Percentiles rank a stretch among this genome's conserved stretches.
Evolutionary conservation across 1,284 basidiomycete genomes (phyloP).

Genomic region (Puccinia brachypodii): DNA sequence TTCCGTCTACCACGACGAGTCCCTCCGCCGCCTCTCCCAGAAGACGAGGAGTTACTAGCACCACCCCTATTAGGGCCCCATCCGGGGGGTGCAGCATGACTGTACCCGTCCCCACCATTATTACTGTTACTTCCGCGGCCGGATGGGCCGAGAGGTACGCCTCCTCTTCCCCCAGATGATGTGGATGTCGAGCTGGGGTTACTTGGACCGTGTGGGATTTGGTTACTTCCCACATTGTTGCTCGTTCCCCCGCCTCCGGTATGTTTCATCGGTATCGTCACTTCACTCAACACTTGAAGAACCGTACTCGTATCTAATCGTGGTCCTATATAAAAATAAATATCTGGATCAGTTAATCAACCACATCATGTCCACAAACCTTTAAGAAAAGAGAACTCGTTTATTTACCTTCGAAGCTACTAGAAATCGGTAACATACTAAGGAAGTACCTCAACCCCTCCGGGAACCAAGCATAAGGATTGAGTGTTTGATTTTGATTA

Average conservation of each 20-base stretch:
- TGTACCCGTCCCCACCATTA: not conserved
- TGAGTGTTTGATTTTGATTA: not conserved
- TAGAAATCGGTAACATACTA: slow-evolving; percentile 69
- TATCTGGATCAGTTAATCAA: not conserved
- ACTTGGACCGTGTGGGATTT: not conserved
- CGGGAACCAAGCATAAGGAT: slow-evolving; percentile 61
- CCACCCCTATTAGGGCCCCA: slow-evolving; percentile 47
- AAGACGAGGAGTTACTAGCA: not conserved
- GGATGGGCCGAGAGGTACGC: not conserved
- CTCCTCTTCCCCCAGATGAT: not conserved
- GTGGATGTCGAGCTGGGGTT: no score
- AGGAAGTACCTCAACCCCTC: slow-evolving; percentile 76
- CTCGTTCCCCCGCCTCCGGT: not conserved
- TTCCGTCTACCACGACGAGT: slow-evolving; percentile 41
- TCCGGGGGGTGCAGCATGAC: slow-evolving; percentile 5
- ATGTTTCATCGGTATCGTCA: slow-evolving; percentile 6
- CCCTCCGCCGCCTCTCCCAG: not conserved
- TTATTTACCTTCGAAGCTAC: slow-evolving; percentile 75
- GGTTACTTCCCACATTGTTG: not conserved
- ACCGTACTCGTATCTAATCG: slow-evolving; percentile 39
- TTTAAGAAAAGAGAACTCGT: not conserved
- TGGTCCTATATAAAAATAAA: slow-evolving; percentile 19
- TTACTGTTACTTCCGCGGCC: not conserved
- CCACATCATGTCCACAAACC: not conserved
- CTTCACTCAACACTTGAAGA: slow-evolving; percentile 41